Conservation (phyloP, 768 basidiomycete genomes). For the Wakefieldia striispora region DNA sequence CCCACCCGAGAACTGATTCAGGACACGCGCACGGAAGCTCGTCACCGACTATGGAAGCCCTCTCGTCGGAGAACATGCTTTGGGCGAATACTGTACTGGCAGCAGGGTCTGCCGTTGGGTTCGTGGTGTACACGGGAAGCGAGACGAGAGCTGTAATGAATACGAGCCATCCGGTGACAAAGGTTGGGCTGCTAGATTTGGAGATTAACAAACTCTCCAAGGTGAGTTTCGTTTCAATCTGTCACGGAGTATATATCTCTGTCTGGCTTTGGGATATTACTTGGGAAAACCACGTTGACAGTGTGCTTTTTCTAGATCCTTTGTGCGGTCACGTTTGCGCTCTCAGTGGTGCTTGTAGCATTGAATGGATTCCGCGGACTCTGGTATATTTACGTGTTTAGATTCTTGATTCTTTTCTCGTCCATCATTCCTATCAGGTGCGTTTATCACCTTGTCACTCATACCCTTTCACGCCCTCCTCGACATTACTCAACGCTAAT, state of each 20-base stretch:
- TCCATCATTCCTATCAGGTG: slow-evolving; percentile 99
- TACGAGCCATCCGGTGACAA: slow-evolving; percentile 94
- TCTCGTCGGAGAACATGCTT: slow-evolving; percentile 94
- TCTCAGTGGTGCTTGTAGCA: slow-evolving; percentile 90
- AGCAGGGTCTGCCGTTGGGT: slow-evolving; percentile 88
- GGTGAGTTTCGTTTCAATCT: slow-evolving; percentile 40
- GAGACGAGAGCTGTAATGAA: slow-evolving; percentile 99
- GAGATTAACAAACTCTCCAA: slow-evolving; percentile 97
- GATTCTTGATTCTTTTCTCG: slow-evolving; percentile 96
- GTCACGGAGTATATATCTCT: too few species aligned
- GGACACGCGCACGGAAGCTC: slow-evolving; percentile 36
- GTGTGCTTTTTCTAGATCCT: slow-evolving; percentile 60
- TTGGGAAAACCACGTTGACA: neutral
- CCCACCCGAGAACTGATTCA: slow-evolving; percentile 41
- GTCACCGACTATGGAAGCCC: slow-evolving; percentile 61
- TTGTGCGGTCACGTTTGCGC: slow-evolving; percentile 88
- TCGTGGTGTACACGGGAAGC: slow-evolving; percentile 90
- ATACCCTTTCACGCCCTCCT: neutral
- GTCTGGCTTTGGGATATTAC: neutral
- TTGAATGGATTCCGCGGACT: slow-evolving; percentile 93
- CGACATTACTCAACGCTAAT: neutral
- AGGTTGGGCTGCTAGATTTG: slow-evolving; percentile 85
- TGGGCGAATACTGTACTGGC: slow-evolving; percentile 99
- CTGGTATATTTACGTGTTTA: slow-evolving; percentile 96
- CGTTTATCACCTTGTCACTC: slow-evolving; percentile 22